Conservation (phyloP, 352 stramenopile genomes). For the Aphanomyces euteiches region DNA sequence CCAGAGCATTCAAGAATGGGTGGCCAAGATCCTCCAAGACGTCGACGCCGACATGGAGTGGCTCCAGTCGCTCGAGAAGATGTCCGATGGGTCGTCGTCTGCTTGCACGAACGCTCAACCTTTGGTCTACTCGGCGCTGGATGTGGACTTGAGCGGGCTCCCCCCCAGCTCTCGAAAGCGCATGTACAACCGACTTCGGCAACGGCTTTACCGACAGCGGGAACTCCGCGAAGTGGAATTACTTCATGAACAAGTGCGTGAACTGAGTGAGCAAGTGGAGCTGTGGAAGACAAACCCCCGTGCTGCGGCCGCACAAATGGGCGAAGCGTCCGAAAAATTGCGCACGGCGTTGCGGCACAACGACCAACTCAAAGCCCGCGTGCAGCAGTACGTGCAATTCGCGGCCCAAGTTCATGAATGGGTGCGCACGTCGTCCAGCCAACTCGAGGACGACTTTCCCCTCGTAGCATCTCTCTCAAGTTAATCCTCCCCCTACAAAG, state of each 20-base stretch:
- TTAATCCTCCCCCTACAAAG: too few relatives aligned
- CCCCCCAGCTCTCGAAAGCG: slow-evolving; percentile 20
- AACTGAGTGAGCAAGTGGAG: neutral
- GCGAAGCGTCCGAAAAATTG: neutral
- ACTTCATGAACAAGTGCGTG: neutral
- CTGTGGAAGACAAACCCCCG: neutral
- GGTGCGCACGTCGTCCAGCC: neutral
- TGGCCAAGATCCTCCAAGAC: neutral
- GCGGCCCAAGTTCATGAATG: neutral
- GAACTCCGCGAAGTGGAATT: slow-evolving; percentile 24
- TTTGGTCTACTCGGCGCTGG: neutral
- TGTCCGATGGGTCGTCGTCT: neutral
- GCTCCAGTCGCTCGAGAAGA: neutral
- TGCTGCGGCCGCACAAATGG: neutral
- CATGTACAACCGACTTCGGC: slow-evolving; percentile 28
- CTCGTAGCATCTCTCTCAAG: neutral
- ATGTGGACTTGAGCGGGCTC: neutral
- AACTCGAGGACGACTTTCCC: neutral
- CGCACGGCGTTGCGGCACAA: neutral
- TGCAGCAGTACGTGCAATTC: slow-evolving; percentile 1
- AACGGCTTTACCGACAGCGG: slow-evolving; percentile 24
- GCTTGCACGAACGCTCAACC: neutral
- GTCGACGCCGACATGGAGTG: neutral
- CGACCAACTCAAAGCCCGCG: slow-evolving; percentile 12
- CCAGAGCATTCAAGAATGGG: slow-evolving; percentile 15